These are phyloP conservation scores for Phytophthora nicotianae DNA, from an alignment of 352 stramenopile genomes.

Conservation along the genomic window DNA sequence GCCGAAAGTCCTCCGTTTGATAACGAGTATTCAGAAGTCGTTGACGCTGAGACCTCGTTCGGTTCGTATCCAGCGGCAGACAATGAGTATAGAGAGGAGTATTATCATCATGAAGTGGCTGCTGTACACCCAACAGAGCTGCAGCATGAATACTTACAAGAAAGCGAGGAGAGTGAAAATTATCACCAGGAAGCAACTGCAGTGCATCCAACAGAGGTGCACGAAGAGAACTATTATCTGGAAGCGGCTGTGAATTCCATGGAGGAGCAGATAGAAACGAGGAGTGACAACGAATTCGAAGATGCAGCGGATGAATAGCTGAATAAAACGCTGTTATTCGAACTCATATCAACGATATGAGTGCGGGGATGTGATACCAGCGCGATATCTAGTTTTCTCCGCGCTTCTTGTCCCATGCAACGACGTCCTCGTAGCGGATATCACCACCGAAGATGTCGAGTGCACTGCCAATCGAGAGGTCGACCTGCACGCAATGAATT, in stretches of 20 bases:
- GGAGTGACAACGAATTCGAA: conserved; percentile 40
- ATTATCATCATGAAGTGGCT: background rate
- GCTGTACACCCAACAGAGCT: background rate
- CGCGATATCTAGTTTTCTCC: conserved; percentile 12
- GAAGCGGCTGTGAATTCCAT: no score
- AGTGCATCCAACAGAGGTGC: background rate
- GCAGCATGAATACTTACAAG: conserved; percentile 1
- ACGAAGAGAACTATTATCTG: no score
- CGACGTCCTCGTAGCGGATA: conserved; percentile 93
- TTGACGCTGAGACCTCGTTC: background rate
- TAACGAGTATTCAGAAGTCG: conserved; percentile 9
- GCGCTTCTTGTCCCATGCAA: conserved; percentile 85
- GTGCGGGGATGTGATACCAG: background rate
- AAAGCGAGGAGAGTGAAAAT: background rate
- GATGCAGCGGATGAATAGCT: conserved; percentile 37
- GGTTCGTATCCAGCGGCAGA: conserved; percentile 5
- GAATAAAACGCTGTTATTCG: background rate
- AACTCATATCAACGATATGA: background rate
- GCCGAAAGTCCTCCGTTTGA: background rate
- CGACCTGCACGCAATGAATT: conserved; percentile 88
- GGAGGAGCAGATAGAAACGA: conserved; percentile 4
- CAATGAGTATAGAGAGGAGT: conserved; percentile 13
- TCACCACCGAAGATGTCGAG: conserved; percentile 97
- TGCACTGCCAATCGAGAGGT: conserved; percentile 98
- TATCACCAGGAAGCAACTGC: background rate